Conservation (phyloP, 73 alveolate genomes). For the Paramecium sonneborni region DNA sequence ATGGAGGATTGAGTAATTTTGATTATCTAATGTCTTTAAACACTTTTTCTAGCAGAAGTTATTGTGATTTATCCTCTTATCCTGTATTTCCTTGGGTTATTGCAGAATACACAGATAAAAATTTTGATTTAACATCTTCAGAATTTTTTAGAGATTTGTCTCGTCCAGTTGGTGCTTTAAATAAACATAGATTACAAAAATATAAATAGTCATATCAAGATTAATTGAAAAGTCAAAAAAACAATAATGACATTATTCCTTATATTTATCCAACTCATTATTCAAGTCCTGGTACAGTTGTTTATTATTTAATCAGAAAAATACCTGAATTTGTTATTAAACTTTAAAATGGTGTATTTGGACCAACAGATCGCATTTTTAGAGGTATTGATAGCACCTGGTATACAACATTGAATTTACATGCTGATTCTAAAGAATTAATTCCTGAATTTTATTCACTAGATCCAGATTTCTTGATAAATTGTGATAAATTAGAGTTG, state of each 20-base stretch:
- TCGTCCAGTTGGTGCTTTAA: conserved; percentile 78
- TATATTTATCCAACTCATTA: conserved; percentile 76
- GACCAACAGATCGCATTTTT: conserved; percentile 89
- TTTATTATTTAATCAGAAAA: conserved; percentile 82
- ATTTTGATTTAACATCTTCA: conserved; percentile 61
- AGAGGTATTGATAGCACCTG: conserved; percentile 78
- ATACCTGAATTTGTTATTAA: conserved; percentile 90
- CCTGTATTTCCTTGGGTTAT: conserved; percentile 98
- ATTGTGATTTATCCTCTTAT: conserved; percentile 90
- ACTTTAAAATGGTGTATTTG: conserved; percentile 84
- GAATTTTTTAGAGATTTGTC: conserved; percentile 87
- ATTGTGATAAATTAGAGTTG: conserved; percentile 78
- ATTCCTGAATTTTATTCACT: conserved; percentile 94
- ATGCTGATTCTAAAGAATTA: conserved; percentile 87
- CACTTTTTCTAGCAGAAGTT: conserved; percentile 86
- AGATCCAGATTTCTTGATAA: conserved; percentile 81
- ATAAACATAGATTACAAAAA: conserved; percentile 62
- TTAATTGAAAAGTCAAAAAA: conserved; percentile 59
- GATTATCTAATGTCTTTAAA: conserved; percentile 85
- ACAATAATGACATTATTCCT: conserved; percentile 50
- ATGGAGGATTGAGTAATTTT: conserved; percentile 82
- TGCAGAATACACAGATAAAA: conserved; percentile 70
- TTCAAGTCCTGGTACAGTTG: conserved; percentile 85
- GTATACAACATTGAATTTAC: conserved; percentile 72
- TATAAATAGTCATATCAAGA: conserved; percentile 61